These are phyloP conservation scores for Rhizopogon sp. DNA, from an alignment of 768 basidiomycete genomes.

Conservation along the genomic window DNA sequence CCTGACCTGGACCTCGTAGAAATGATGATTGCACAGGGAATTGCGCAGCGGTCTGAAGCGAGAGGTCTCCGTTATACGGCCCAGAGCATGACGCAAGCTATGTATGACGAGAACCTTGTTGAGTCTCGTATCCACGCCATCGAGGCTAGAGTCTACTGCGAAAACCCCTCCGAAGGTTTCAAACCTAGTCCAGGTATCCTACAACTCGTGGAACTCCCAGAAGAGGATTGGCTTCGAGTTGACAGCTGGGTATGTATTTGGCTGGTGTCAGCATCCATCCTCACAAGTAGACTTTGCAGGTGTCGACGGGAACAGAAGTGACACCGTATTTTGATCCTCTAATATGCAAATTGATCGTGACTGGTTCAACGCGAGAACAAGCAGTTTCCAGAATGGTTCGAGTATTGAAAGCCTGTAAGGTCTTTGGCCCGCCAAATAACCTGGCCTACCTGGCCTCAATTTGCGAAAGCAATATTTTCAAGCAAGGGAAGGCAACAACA, in stretches of 20 bases:
- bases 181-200: conserved; percentile 56
- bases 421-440: conserved; percentile 61
- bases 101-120: conserved; percentile 26
- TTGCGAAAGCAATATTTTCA: conserved; percentile 33
- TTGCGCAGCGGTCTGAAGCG: conserved; percentile 27
- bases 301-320: conserved; percentile 45
- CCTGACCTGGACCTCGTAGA: conserved; percentile 57
- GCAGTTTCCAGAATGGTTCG: conserved; percentile 38
- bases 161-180: conserved; percentile 55
- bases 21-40: conserved; percentile 58
- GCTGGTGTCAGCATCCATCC: conserved; percentile 1
- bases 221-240: conserved; percentile 50
- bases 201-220: conserved; percentile 44
- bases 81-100: conserved; percentile 32
- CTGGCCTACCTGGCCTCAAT: conserved; percentile 45
- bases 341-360: conserved; percentile 56
- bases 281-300: conserved; percentile 18
- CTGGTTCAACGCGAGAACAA: conserved; percentile 38
- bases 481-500: conserved; percentile 41
- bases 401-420: conserved; percentile 34
- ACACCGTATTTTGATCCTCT: conserved; percentile 56
- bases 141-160: conserved; percentile 57
- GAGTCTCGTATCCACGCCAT: conserved; percentile 34
- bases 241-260: conserved; percentile 46
- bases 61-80: conserved; percentile 12